Evolutionary conservation across 1,139 yeast genomes (phyloP).

Genomic region (Trichomonascaceae sp.): DNA sequence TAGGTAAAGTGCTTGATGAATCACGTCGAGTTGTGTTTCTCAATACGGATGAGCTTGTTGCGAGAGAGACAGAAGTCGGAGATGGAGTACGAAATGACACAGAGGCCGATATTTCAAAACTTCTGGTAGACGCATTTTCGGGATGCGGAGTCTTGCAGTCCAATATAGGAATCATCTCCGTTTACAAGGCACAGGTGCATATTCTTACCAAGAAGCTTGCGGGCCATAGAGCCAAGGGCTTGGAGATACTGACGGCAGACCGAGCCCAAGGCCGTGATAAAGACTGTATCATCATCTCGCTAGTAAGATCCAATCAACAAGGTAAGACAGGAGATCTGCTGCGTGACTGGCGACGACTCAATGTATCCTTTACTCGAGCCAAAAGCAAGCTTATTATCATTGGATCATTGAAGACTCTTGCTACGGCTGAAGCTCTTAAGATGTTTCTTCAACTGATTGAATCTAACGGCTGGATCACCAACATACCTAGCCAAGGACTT

Average conservation of each 20-base stretch:
- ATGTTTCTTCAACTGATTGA: slow-evolving; percentile 59
- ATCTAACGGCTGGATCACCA: slow-evolving; percentile 58
- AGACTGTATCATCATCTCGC: slow-evolving; percentile 78
- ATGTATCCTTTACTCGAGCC: slow-evolving; percentile 92
- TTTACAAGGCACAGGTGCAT: slow-evolving; percentile 75
- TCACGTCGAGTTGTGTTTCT: slow-evolving; percentile 55
- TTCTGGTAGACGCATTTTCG: slow-evolving; percentile 55
- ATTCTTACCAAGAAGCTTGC: slow-evolving; percentile 44
- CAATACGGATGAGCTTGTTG: slow-evolving; percentile 66
- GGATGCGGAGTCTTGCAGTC: slow-evolving; percentile 53
- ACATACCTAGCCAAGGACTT: slow-evolving; percentile 43
- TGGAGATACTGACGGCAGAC: slow-evolving; percentile 89
- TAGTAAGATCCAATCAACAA: slow-evolving; percentile 75
- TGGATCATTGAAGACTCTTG: slow-evolving; percentile 68
- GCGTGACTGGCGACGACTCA: slow-evolving; percentile 84
- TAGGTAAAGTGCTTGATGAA: slow-evolving; percentile 41
- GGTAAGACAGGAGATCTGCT: slow-evolving; percentile 68
- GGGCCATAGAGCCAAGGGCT: slow-evolving; percentile 32
- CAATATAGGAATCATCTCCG: slow-evolving; percentile 80
- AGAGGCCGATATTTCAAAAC: slow-evolving; percentile 63
- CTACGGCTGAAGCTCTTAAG: slow-evolving; percentile 48
- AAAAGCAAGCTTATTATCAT: slow-evolving; percentile 72
- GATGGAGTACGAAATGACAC: slow-evolving; percentile 59
- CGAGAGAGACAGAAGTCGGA: slow-evolving; percentile 49
- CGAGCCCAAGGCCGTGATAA: slow-evolving; percentile 96